phyloP scores from a whole-genome alignment of 2,329 filamentous ascomycete species.

The Colletotrichum destructivum region DNA sequence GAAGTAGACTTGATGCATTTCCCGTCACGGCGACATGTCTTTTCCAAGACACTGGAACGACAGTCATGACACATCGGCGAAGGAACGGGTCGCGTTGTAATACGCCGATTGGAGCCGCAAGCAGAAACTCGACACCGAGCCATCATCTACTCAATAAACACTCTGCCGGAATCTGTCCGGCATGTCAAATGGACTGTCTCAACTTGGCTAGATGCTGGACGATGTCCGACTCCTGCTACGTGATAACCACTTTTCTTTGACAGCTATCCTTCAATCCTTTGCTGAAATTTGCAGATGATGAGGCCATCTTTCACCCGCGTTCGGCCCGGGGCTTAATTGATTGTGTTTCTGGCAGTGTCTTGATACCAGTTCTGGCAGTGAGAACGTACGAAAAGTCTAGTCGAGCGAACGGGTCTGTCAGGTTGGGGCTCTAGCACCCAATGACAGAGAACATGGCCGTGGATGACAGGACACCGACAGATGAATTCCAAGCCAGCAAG shows the following conservation, averaged over 20 bases:
- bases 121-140: neutral
- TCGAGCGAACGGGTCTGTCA: neutral
- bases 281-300: neutral
- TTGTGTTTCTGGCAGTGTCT: neutral
- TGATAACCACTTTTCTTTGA: too few relatives aligned
- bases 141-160: neutral
- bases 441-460: neutral
- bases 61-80: neutral
- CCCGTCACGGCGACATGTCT: neutral
- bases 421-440: neutral
- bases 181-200: neutral
- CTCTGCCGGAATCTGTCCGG: neutral
- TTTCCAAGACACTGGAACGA: neutral
- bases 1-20: conserved; percentile 1
- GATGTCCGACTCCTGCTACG: neutral
- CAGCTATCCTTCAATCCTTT: too few relatives aligned
- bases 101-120: neutral
- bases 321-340: neutral
- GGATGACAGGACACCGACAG: neutral
- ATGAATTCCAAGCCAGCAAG: too few relatives aligned
- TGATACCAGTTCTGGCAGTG: neutral
- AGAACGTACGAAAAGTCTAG: neutral
- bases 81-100: neutral
- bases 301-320: neutral
- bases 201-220: neutral